A percentile compares a stretch with the other conserved stretches of the same genome.
Evolutionary conservation across 176 grass and related monocot species (phyloP).

Genomic region (Musa troglodytarum): DNA sequence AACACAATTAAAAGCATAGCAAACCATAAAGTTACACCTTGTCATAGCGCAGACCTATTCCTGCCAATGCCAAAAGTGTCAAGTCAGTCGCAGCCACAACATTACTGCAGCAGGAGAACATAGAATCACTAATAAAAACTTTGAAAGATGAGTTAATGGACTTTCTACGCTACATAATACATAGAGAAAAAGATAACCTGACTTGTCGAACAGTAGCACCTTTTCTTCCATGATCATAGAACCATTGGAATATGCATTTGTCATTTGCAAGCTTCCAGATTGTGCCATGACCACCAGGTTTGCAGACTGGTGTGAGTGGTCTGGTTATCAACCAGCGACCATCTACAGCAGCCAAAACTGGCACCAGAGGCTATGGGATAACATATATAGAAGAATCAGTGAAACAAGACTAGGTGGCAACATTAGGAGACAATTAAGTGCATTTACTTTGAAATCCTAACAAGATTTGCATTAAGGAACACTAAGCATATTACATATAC

Average conservation of each 20-base stretch:
- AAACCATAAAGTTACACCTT: slow-evolving; percentile 46
- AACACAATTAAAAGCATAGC: neutral
- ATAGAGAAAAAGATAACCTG: slow-evolving; percentile 43
- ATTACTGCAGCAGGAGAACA: slow-evolving; percentile 62
- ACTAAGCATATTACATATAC: slow-evolving; percentile 27
- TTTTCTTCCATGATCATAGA: slow-evolving; percentile 67
- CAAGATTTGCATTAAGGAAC: neutral
- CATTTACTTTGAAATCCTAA: slow-evolving; percentile 16
- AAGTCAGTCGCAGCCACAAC: slow-evolving; percentile 96
- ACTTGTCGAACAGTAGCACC: slow-evolving; percentile 94
- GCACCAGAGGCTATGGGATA: slow-evolving; percentile 67
- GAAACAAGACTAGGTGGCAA: neutral
- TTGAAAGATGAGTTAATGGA: neutral
- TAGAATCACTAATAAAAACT: neutral
- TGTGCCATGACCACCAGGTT: slow-evolving; percentile 92
- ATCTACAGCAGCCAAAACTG: slow-evolving; percentile 73
- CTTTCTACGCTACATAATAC: neutral
- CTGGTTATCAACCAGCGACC: slow-evolving; percentile 74
- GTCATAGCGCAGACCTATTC: slow-evolving; percentile 59
- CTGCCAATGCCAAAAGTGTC: slow-evolving; percentile 87
- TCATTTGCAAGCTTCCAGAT: slow-evolving; percentile 94
- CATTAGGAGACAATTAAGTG: neutral
- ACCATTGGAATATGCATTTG: slow-evolving; percentile 80
- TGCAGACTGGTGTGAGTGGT: slow-evolving; percentile 65
- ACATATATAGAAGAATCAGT: neutral